Base-by-base conservation (phyloP, 192 early-diverging fungal genomes). In the Coemansia sp. region DNA sequence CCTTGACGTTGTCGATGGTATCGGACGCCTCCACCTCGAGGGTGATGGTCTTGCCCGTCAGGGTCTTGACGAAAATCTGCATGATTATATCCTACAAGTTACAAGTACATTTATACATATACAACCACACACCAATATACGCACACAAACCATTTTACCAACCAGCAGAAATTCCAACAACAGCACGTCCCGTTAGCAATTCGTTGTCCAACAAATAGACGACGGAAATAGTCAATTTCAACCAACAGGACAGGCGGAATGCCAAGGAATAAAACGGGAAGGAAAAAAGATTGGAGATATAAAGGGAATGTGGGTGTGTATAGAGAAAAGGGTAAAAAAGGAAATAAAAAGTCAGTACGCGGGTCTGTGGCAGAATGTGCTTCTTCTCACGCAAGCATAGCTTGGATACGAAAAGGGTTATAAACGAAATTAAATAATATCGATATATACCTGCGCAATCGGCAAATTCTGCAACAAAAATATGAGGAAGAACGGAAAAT, bases 31-130 rank as follows among this genome's bases (percentile, higher is more conserved):
- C 90, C 23, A 92, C 89, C 74, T 93, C 95, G 28, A 97, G 83
- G 68, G 95, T 97, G 83, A 97, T 95, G 77, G 95, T 97, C 88
- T 95, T 97, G 69, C 95, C 95, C 36, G 95, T 97, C 8, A 97
- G 84, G 42, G 92, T 91, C 87, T 94, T 81, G 59, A 81, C 78
- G 39, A 80, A 80, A 67, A 80, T 80, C 69, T 80, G 77, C 77
- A 81, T 80, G 64, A 42, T 56, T 14, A 31, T 37, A 50, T 37
- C 52, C 64, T 56, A 57, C 64, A 65, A 56, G 31, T 23, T 23
- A 21, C 6, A 37, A 37, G 34, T 34, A 37, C 59, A 23, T 37
- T 20, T 33, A 35, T 38, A 34, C 33, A n/a, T 14, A 50, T 12
- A 16, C 23, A 45, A 45, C 6, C 42, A 16, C 23, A 45, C 18